Conservation (phyloP, 345 rosid species). For the sweet orange (Citrus sinensis) region DVS_A1.0 CM039162.1:6173001-6173500, state of each 20-base stretch:
- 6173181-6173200: not conserved
- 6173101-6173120: not conserved
- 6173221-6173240: slow-evolving; percentile 50
- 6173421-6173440: not conserved
- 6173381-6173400: slow-evolving; percentile 31
- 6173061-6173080: not conserved
- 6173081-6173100: not conserved
- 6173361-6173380: slow-evolving; percentile 27
- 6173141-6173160: not conserved
- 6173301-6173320: slow-evolving; percentile 7
- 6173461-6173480: slow-evolving; percentile 6
- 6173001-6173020: too few species aligned
- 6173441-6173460: not conserved
- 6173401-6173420: slow-evolving; percentile 50
- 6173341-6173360: not conserved
- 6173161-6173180: too few species aligned
- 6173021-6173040: not conserved
- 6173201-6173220: slow-evolving; percentile 42
- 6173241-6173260: slow-evolving; percentile 7
- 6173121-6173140: not conserved
- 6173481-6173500: slow-evolving; percentile 67
- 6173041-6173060: not conserved
- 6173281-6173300: not conserved
- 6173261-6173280: slow-evolving; percentile 13
- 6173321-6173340: slow-evolving; percentile 5